Evolutionary conservation across 768 basidiomycete species (phyloP), one percentile per base, ranked within the genome.

Genomic region (Cubamyces sp.): DNA sequence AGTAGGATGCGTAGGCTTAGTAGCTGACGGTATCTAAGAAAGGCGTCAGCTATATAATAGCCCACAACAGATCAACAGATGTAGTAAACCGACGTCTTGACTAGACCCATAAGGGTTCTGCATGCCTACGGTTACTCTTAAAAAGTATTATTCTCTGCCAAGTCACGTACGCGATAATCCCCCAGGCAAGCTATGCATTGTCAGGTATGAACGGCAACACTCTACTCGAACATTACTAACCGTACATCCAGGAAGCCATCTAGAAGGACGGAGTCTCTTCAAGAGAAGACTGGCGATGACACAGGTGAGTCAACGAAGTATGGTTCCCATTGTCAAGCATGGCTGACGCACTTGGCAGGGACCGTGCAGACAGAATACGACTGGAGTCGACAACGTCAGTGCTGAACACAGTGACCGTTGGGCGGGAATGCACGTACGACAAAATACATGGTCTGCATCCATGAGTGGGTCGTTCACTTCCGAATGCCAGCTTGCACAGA

Each of bases 201-300:
- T 43, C 11, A 46, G 46, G 8, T 46, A 18, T n/a, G 47, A 46
- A 28, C 15, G 12, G 41, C 5, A 15, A 23, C 25, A 6, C 19
- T 23, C 3, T 3, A 23, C 7, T 46, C 7, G 12, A 5, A 16
- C 30, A 23, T 41, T 37, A 71, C 77, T 64, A 64, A 86, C 86
- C 60, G 84, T 85, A 48, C 89, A 85, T 16, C 79, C 81, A 1
- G 88, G 84, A 30, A 90, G 77, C 86, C 87, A 90, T 85, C 81
- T 79, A 5, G 87, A 88, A 12, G 89, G 89, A 41, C 83, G 79
- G 66, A 88, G 79, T 37, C 77, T 79, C 68, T 87, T 87, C 26
- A 89, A 73, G 12, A 87, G 80, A 46, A 88, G 66, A 66, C 67
- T 74, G 37, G 1, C 15, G 4, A 18, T 12, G 1, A 51, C 18